Conservation (phyloP, 2,329 filamentous ascomycete genomes). For the Nemania sp. region DNA sequence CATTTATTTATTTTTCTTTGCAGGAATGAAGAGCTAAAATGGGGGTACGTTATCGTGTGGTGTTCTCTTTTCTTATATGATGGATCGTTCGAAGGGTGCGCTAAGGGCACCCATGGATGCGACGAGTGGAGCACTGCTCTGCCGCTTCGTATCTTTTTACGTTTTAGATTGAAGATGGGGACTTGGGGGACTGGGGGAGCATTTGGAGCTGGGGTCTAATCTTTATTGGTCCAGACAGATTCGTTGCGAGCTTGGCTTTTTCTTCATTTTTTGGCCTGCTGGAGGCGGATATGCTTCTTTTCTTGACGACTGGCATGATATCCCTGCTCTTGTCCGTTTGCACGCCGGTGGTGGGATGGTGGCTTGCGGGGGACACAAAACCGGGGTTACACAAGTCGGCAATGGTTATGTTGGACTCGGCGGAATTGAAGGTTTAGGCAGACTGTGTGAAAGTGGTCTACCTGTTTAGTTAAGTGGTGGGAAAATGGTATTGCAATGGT, state of each 20-base stretch:
- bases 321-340: slow-evolving; percentile 22
- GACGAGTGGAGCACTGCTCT: not conserved
- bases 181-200: slow-evolving; percentile 3
- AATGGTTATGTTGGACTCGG: not conserved
- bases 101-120: not conserved
- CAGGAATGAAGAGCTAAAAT: slow-evolving; percentile 6
- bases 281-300: slow-evolving; percentile 27
- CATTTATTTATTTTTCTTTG: not conserved
- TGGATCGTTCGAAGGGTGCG: not conserved
- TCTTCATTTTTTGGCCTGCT: not conserved
- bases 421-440: not conserved
- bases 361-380: slow-evolving; percentile 13
- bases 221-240: slow-evolving; percentile 2
- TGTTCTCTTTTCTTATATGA: not conserved
- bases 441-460: not conserved
- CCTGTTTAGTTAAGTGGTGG: not conserved
- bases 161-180: slow-evolving; percentile 26
- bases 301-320: slow-evolving; percentile 39
- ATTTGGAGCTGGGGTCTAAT: slow-evolving; percentile 23
- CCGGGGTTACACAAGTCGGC: not conserved
- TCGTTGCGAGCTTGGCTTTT: slow-evolving; percentile 13
- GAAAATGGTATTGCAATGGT: not conserved
- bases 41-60: not conserved
- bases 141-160: slow-evolving; percentile 5
- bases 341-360: slow-evolving; percentile 19